A percentile compares a stretch with the other conserved stretches of the same genome.
Conservation (phyloP, 441 rosid species). For the Populus hybrid region DNA sequence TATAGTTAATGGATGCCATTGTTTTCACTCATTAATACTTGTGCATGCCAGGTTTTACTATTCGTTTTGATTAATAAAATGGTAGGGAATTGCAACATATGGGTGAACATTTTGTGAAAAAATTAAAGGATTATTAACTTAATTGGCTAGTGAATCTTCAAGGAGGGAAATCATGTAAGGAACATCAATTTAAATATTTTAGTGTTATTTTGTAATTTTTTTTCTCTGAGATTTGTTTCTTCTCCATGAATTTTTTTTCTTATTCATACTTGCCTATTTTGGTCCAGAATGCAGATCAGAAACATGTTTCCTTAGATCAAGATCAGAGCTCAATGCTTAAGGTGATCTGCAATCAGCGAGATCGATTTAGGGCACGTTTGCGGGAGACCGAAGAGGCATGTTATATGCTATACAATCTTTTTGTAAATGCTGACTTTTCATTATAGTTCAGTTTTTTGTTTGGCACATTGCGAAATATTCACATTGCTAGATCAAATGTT, state of each 20-base stretch:
- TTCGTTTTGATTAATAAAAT: neutral
- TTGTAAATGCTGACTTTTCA: constrained; percentile 3
- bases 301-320: constrained; percentile 74
- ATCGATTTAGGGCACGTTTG: constrained; percentile 83
- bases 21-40: neutral
- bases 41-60: neutral
- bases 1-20: neutral
- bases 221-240: neutral
- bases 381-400: constrained; percentile 93
- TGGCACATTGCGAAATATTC: constrained; percentile 4
- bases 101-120: neutral
- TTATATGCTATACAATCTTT: neutral
- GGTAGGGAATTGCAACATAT: neutral
- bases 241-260: constrained; percentile 4
- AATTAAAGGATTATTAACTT: neutral
- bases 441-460: constrained; percentile 4
- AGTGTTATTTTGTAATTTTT: neutral
- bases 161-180: neutral
- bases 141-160: neutral
- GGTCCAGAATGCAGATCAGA: constrained; percentile 63
- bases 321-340: constrained; percentile 98
- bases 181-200: too few species aligned
- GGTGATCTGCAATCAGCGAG: constrained; percentile 96
- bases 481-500: neutral
- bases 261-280: constrained; percentile 12